Conservation (phyloP, 805 yeast species). For the Yamadazyma laniorum region DNA sequence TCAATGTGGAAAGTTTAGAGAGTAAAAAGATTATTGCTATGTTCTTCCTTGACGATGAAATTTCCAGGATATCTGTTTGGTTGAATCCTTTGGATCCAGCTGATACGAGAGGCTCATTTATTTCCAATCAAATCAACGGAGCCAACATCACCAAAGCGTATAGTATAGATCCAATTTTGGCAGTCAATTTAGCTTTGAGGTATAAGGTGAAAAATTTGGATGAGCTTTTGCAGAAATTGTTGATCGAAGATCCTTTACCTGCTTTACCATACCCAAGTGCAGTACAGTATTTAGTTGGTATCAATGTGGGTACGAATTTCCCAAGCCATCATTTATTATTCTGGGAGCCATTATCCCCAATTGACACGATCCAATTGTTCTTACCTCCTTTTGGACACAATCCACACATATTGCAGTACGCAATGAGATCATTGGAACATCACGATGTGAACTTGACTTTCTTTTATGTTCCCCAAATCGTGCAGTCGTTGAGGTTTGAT, state of each 20-base stretch:
- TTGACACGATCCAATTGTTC: conserved; percentile 81
- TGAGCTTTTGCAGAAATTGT: conserved; percentile 41
- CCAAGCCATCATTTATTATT: conserved; percentile 48
- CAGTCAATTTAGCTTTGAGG: conserved; percentile 66
- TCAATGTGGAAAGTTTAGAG: conserved; percentile 30
- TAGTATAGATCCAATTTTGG: conserved; percentile 65
- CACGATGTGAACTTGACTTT: conserved; percentile 87
- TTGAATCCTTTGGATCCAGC: conserved; percentile 54
- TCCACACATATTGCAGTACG: conserved; percentile 74
- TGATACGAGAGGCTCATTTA: conserved; percentile 39
- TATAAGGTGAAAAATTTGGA: conserved; percentile 45
- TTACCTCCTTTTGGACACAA: conserved; percentile 68
- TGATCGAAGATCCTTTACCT: conserved; percentile 56
- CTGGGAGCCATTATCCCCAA: conserved; percentile 78
- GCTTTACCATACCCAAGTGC: conserved; percentile 59
- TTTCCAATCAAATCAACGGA: conserved; percentile 32
- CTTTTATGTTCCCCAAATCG: conserved; percentile 97
- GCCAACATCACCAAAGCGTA: conserved; percentile 57
- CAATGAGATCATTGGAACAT: conserved; percentile 83
- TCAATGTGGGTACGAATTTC: conserved; percentile 34
- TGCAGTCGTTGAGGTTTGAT: conserved; percentile 86
- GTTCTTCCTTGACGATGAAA: conserved; percentile 73
- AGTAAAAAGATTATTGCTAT: conserved; percentile 54
- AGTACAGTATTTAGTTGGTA: conserved; percentile 50
- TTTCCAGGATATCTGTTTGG: conserved; percentile 75